Conservation (phyloP, 257 asterid genomes). For the Solanum chilense region DNA sequence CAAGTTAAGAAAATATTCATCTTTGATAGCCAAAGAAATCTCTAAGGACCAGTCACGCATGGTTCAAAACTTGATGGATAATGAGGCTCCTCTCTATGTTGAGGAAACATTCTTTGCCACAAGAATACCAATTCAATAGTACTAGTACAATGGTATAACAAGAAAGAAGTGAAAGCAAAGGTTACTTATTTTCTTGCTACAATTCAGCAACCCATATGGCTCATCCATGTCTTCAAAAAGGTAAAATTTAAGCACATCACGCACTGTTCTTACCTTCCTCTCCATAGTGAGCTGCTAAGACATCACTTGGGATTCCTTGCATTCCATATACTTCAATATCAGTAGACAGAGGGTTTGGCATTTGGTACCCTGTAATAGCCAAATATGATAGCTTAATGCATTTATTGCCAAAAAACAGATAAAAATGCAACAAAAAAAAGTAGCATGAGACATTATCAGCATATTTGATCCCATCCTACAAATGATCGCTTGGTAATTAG, state of each 20-base stretch:
- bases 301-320: no score
- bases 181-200: background rate
- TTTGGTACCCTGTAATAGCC: no score
- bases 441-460: no score
- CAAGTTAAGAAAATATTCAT: background rate
- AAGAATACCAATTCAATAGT: background rate
- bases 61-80: background rate
- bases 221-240: background rate
- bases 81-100: background rate
- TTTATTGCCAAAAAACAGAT: no score
- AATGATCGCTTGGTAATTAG: background rate
- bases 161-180: background rate
- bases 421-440: no score
- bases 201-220: background rate
- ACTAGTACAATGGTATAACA: background rate
- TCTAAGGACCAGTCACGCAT: background rate
- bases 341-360: no score
- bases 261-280: conserved; percentile 23
- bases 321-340: no score
- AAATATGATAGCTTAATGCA: no score
- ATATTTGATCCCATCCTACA: background rate
- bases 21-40: background rate
- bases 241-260: background rate
- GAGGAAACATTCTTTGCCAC: background rate
- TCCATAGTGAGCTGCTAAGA: no score